Conservation (phyloP, 495 filamentous ascomycete species). For the Talaromyces proteolyticus region DNA sequence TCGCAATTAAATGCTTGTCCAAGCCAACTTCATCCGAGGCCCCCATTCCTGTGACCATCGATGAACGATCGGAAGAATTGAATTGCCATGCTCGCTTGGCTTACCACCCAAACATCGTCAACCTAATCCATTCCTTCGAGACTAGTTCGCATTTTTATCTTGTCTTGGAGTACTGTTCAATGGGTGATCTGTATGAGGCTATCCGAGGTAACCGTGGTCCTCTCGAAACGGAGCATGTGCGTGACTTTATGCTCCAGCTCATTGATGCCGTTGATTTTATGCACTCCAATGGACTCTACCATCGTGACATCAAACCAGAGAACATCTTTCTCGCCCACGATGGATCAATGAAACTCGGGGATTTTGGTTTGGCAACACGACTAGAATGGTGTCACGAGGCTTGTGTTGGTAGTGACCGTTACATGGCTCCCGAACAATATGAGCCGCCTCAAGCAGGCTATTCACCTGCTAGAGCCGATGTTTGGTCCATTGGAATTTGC, state of each 20-base stretch:
- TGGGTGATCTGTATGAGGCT: slow-evolving; percentile 94
- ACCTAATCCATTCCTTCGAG: slow-evolving; percentile 86
- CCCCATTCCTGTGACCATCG: slow-evolving; percentile 53
- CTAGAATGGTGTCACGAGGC: slow-evolving; percentile 84
- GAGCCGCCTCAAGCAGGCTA: slow-evolving; percentile 81
- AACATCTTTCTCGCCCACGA: slow-evolving; percentile 91
- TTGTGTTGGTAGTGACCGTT: slow-evolving; percentile 92
- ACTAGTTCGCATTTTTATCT: slow-evolving; percentile 85
- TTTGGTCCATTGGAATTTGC: slow-evolving; percentile 96
- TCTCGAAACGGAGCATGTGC: slow-evolving; percentile 90
- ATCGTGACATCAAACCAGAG: slow-evolving; percentile 98
- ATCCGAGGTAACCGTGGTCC: slow-evolving; percentile 85
- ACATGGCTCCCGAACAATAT: slow-evolving; percentile 98
- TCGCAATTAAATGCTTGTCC: slow-evolving; percentile 91
- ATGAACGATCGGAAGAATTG: slow-evolving; percentile 85
- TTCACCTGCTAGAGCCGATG: slow-evolving; percentile 87
- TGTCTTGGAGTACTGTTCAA: slow-evolving; percentile 93
- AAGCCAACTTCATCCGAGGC: slow-evolving; percentile 58
- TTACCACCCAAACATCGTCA: slow-evolving; percentile 87
- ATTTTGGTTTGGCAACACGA: slow-evolving; percentile 87
- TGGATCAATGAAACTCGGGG: slow-evolving; percentile 91
- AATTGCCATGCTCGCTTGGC: slow-evolving; percentile 73
- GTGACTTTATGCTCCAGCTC: slow-evolving; percentile 93
- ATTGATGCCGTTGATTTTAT: slow-evolving; percentile 86
- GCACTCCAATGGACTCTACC: slow-evolving; percentile 86